phyloP scores from a whole-genome alignment of 352 stramenopile species.

The Albugo laibachii region DNA sequence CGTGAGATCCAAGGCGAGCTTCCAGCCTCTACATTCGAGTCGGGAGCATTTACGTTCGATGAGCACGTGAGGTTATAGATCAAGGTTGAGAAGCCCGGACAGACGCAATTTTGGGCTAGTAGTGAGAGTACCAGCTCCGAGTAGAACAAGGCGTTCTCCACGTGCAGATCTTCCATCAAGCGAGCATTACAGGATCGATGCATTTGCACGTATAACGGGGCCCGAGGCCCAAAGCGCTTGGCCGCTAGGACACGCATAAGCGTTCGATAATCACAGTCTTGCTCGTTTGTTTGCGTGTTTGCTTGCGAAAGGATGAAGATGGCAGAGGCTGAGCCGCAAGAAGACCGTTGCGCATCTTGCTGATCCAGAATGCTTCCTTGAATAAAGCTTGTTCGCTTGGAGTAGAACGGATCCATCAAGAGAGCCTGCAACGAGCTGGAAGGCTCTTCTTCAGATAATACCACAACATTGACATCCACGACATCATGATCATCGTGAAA shows the following conservation, averaged over 20 bases:
- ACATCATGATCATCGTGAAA: conserved; percentile 78
- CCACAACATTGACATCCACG: conserved; percentile 52
- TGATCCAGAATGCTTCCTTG: conserved; percentile 62
- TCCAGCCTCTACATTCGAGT: conserved; percentile 8
- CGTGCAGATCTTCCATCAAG: conserved; percentile 48
- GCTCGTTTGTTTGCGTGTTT: conserved; percentile 40
- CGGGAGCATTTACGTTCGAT: conserved; percentile 23
- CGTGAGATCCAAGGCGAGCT: conserved; percentile 40
- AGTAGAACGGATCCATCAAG: conserved; percentile 68
- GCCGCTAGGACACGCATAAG: conserved; percentile 62
- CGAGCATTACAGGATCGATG: conserved; percentile 54
- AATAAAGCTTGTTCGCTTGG: conserved; percentile 66
- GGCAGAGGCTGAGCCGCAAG: conserved; percentile 32
- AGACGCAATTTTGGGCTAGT: conserved; percentile 72
- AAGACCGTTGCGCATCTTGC: conserved; percentile 51
- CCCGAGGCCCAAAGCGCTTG: conserved; percentile 30
- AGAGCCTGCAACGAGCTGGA: conserved; percentile 52
- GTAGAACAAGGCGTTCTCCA: conserved; percentile 64
- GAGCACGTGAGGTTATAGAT: conserved; percentile 76
- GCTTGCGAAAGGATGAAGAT: conserved; percentile 64
- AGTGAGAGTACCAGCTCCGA: conserved; percentile 62
- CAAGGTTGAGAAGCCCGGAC: conserved; percentile 68
- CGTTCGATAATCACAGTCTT: conserved; percentile 53
- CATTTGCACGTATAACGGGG: conserved; percentile 51
- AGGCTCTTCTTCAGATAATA: conserved; percentile 55